A percentile compares a stretch with the other conserved stretches of the same genome.
phyloP scores from a whole-genome alignment of 2,329 filamentous ascomycete genomes.

The Pseudopithomyces chartarum region DNA sequence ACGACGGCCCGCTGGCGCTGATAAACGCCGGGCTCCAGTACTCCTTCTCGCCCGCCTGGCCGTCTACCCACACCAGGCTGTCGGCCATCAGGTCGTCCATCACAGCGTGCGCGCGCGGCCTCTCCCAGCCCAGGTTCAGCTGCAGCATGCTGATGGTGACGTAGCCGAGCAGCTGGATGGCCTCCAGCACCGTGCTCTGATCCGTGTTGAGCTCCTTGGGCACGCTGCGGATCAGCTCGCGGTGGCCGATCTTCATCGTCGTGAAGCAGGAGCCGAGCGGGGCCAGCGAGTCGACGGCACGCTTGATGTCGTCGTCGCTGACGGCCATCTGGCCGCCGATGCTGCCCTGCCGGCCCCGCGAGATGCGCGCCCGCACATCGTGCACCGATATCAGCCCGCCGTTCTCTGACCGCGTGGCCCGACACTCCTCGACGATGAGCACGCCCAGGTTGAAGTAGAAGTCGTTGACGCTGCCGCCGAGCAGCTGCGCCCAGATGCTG shows the following conservation, averaged over 20 bases:
- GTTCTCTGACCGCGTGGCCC: slow-evolving; percentile 85
- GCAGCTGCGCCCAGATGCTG: slow-evolving; percentile 89
- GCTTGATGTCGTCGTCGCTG: slow-evolving; percentile 89
- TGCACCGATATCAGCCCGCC: slow-evolving; percentile 85
- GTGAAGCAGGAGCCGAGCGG: slow-evolving; percentile 89
- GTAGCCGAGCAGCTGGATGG: slow-evolving; percentile 85
- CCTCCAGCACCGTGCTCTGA: slow-evolving; percentile 90
- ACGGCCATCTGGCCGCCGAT: slow-evolving; percentile 76
- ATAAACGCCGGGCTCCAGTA: slow-evolving; percentile 91
- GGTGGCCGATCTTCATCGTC: slow-evolving; percentile 80
- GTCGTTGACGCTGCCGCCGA: slow-evolving; percentile 91
- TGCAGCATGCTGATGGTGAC: slow-evolving; percentile 89
- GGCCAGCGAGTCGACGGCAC: slow-evolving; percentile 83
- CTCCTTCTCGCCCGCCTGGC: slow-evolving; percentile 82
- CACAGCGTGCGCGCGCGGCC: slow-evolving; percentile 82
- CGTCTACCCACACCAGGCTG: slow-evolving; percentile 93
- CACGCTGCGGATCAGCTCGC: slow-evolving; percentile 87
- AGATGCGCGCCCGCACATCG: slow-evolving; percentile 79
- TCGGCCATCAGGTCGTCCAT: slow-evolving; percentile 88
- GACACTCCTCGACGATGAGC: slow-evolving; percentile 91
- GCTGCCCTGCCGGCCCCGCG: slow-evolving; percentile 69
- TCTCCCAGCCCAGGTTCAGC: slow-evolving; percentile 84
- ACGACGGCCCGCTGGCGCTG: slow-evolving; percentile 17
- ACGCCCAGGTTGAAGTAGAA: slow-evolving; percentile 99
- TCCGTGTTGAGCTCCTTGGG: slow-evolving; percentile 95